These are phyloP conservation scores for Symbiodinium pilosum DNA, from an alignment of 73 alveolate species.

Conservation along the genomic window DNA sequence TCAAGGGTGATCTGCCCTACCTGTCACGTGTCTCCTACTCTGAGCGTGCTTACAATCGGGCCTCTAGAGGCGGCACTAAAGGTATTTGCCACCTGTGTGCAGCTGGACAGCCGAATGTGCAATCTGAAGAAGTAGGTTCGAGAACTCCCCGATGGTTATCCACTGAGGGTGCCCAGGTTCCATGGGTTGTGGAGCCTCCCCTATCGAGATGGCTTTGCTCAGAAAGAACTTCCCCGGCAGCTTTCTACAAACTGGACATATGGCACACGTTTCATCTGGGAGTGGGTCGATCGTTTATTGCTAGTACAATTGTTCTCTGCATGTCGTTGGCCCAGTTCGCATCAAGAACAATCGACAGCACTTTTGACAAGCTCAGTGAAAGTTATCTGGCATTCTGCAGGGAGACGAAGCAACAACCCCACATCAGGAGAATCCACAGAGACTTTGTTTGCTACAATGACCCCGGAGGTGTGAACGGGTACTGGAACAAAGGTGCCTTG, in stretches of 20 bases:
- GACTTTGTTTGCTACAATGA: neutral
- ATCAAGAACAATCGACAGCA: too few species aligned
- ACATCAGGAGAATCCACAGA: neutral
- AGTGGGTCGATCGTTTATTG: neutral
- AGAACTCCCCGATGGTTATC: neutral
- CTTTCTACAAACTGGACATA: neutral
- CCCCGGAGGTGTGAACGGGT: neutral
- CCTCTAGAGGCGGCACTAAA: neutral
- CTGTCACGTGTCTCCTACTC: neutral
- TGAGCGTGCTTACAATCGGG: conserved; percentile 12
- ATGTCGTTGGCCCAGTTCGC: too few species aligned
- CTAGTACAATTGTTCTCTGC: too few species aligned
- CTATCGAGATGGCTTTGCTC: neutral
- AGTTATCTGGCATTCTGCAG: neutral
- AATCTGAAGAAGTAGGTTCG: neutral
- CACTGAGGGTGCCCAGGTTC: neutral
- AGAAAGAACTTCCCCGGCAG: neutral
- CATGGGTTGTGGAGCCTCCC: conserved; percentile 9
- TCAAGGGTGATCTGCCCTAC: conserved; percentile 43
- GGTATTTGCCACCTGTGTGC: conserved; percentile 27
- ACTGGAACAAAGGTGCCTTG: conserved; percentile 46
- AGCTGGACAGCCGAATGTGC: neutral
- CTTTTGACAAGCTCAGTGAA: too few species aligned
- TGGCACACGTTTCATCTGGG: conserved; percentile 43
- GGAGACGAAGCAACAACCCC: neutral